Conservation (phyloP, 306 rosid species). For the Malus sylvestris region DNA sequence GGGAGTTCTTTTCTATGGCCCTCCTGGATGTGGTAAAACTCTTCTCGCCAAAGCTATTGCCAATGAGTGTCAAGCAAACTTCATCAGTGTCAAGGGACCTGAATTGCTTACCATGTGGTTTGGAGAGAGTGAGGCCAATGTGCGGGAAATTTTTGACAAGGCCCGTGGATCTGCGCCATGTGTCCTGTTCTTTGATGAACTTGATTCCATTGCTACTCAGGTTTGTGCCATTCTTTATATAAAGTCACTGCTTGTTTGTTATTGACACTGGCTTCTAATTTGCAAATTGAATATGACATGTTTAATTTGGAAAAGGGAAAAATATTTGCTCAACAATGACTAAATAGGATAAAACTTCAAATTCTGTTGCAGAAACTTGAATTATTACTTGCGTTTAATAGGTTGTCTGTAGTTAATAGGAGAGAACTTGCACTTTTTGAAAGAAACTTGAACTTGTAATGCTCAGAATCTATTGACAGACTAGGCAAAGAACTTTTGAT, state of each 20-base stretch:
- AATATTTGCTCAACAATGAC: not conserved
- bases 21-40: slow-evolving; percentile 99
- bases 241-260: not conserved
- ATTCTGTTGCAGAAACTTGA: not conserved
- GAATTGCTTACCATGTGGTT: slow-evolving; percentile 99
- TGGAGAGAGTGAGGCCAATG: slow-evolving; percentile 99
- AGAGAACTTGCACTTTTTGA: too few relatives aligned
- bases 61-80: slow-evolving; percentile 97
- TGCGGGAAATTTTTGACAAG: slow-evolving; percentile 97
- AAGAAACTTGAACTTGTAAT: not conserved
- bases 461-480: not conserved
- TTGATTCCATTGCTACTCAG: slow-evolving; percentile 98
- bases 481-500: not conserved
- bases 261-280: not conserved
- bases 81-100: slow-evolving; percentile 95
- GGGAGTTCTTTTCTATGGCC: slow-evolving; percentile 98
- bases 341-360: not conserved
- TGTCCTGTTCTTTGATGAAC: slow-evolving; percentile 97
- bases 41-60: slow-evolving; percentile 97
- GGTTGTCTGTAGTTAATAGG: not conserved
- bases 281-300: not conserved
- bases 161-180: slow-evolving; percentile 99
- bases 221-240: slow-evolving; percentile 26
- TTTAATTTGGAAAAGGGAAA: not conserved
- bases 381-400: not conserved